Conservation (phyloP, 78 protist genomes). For the Dictyostelium brefeldianum region DNA sequence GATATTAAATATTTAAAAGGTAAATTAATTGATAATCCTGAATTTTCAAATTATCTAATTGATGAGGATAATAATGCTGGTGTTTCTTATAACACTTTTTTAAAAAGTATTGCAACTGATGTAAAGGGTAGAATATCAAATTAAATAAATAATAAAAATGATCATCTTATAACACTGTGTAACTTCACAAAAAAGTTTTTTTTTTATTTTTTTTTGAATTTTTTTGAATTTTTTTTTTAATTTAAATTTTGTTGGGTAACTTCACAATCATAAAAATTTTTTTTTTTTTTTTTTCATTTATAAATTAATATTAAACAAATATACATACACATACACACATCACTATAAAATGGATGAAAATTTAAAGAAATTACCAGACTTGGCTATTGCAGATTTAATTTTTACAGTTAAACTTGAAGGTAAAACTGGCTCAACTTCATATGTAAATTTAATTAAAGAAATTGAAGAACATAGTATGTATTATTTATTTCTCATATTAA, state of each 20-base stretch:
- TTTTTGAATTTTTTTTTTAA: too few species aligned
- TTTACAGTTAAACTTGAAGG: constrained; percentile 20
- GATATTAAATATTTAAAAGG: constrained; percentile 18
- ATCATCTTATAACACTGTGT: too few species aligned
- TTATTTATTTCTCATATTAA: background rate
- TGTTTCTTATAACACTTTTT: constrained; percentile 1
- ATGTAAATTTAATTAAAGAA: constrained; percentile 32
- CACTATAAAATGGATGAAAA: constrained; percentile 29
- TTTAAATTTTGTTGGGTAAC: too few species aligned
- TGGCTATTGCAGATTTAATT: constrained; percentile 53
- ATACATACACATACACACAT: too few species aligned
- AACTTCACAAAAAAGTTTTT: too few species aligned
- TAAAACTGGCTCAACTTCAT: background rate
- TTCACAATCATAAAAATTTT: too few species aligned
- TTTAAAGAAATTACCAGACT: constrained; percentile 71
- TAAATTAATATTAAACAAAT: too few species aligned
- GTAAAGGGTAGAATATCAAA: constrained; percentile 8
- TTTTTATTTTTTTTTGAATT: too few species aligned
- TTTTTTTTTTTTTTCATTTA: too few species aligned
- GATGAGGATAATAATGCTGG: constrained; percentile 50
- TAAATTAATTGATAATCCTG: background rate
- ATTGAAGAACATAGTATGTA: constrained; percentile 72
- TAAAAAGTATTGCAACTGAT: background rate
- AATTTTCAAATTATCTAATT: constrained; percentile 28
- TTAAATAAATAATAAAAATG: background rate